Percentiles rank a stretch among this genome's conserved stretches.
Evolutionary conservation across 345 rosid genomes (phyloP).

Genomic region (Erodium maritimum): DNA sequence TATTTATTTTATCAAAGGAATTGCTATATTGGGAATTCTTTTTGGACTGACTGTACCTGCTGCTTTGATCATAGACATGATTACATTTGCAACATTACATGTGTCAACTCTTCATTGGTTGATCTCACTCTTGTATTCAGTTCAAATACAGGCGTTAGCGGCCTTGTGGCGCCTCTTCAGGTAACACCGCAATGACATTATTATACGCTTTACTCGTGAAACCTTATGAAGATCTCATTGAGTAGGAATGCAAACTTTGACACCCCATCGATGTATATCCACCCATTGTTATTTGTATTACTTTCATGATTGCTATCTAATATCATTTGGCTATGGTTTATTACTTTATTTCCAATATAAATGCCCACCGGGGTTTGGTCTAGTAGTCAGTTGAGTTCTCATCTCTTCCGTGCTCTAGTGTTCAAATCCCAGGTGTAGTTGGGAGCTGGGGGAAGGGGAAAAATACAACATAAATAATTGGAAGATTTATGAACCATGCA

Average conservation of each 20-base stretch:
- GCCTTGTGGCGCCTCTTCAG: slow-evolving; percentile 92
- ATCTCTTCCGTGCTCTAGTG: not conserved
- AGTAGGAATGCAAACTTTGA: not conserved
- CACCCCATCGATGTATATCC: not conserved
- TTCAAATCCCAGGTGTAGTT: too few relatives aligned
- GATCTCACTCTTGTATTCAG: slow-evolving; percentile 59
- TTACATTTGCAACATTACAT: slow-evolving; percentile 49
- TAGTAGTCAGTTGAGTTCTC: too few relatives aligned
- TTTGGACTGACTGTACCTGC: slow-evolving; percentile 65
- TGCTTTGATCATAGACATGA: slow-evolving; percentile 52
- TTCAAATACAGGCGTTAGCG: slow-evolving; percentile 69
- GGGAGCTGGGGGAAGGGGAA: too few relatives aligned
- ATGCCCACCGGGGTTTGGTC: too few relatives aligned
- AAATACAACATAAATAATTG: too few relatives aligned
- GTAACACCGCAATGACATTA: slow-evolving; percentile 19
- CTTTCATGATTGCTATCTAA: too few relatives aligned
- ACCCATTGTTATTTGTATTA: too few relatives aligned
- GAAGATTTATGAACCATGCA: too few relatives aligned
- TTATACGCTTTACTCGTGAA: not conserved
- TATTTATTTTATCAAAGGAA: slow-evolving; percentile 42
- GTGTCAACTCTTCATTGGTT: slow-evolving; percentile 61
- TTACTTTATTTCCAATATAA: too few relatives aligned
- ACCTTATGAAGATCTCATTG: not conserved
- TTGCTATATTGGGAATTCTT: slow-evolving; percentile 54
- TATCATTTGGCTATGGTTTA: too few relatives aligned